Conservation (phyloP, 2,329 filamentous ascomycete genomes). For the Aspergillus calidoustus region DNA sequence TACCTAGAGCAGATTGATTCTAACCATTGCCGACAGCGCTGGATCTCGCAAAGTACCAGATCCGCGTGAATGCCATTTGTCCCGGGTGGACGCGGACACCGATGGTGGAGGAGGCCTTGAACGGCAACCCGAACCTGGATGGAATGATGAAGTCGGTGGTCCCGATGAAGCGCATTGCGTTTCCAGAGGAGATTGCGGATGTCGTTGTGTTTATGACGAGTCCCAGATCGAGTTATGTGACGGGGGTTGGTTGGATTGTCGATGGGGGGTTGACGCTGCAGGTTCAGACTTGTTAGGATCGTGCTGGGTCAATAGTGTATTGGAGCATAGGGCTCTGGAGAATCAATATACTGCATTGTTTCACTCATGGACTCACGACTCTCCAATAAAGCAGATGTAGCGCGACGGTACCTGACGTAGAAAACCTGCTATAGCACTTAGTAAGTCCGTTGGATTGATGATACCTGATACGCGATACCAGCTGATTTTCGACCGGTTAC, state of each 20-base stretch:
- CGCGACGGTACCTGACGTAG: too few species aligned
- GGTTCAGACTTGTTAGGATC: background rate
- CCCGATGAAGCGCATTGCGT: constrained; percentile 30
- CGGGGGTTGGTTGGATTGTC: constrained; percentile 29
- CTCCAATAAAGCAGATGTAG: too few species aligned
- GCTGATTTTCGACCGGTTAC: too few species aligned
- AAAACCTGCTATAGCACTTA: too few species aligned
- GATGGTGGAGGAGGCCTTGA: constrained; percentile 29
- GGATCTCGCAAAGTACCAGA: constrained; percentile 31
- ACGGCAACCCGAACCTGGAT: constrained; percentile 18
- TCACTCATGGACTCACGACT: too few species aligned
- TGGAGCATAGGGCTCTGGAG: too few species aligned
- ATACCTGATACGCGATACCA: too few species aligned
- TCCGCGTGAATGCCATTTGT: constrained; percentile 40
- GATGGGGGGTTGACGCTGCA: constrained; percentile 23
- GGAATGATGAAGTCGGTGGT: constrained; percentile 14
- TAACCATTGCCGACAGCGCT: constrained; percentile 29
- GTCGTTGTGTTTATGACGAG: constrained; percentile 35
- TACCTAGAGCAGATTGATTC: background rate
- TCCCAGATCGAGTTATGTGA: constrained; percentile 36
- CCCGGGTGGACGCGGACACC: constrained; percentile 38
- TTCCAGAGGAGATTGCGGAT: constrained; percentile 37
- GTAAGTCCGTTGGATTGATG: too few species aligned
- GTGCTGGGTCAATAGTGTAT: too few species aligned
- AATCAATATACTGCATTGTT: too few species aligned